phyloP scores from a whole-genome alignment of 2,329 filamentous ascomycete genomes.

The Xenosphaeropsis pyriputrescens region DNA sequence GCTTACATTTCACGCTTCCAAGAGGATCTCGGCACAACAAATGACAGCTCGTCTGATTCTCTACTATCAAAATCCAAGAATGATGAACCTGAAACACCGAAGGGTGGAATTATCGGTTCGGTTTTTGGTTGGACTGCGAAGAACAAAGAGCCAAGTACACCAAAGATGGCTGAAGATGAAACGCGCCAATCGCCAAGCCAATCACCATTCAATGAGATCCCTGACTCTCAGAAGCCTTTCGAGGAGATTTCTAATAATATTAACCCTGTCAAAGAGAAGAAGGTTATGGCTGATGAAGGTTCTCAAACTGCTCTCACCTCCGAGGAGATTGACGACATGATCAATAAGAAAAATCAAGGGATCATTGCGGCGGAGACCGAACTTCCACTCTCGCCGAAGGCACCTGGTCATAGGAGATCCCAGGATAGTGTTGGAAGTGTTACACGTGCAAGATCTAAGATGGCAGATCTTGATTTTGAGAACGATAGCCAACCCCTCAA shows the following conservation, averaged over 20 bases:
- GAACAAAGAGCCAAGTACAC: constrained; percentile 21
- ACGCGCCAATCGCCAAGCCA: constrained; percentile 39
- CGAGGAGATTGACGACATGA: constrained; percentile 62
- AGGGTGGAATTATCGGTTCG: constrained; percentile 24
- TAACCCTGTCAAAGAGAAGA: constrained; percentile 22
- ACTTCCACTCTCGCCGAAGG: constrained; percentile 16
- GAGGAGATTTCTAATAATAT: constrained; percentile 48
- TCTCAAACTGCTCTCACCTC: constrained; percentile 79
- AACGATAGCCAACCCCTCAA: constrained; percentile 22
- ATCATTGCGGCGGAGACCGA: constrained; percentile 12
- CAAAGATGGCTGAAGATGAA: constrained; percentile 49
- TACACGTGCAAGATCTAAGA: constrained; percentile 22
- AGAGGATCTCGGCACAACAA: constrained; percentile 10
- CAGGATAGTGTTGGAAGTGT: constrained; percentile 34
- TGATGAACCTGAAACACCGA: constrained; percentile 23
- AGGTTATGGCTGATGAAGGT: constrained; percentile 49
- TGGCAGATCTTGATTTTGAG: constrained; percentile 18
- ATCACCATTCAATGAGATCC: constrained; percentile 26
- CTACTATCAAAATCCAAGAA: constrained; percentile 7
- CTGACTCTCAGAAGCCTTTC: constrained; percentile 42
- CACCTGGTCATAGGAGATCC: constrained; percentile 28
- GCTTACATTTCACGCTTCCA: background rate
- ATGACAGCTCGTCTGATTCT: background rate
- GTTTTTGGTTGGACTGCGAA: constrained; percentile 28
- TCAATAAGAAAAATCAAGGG: constrained; percentile 35